Evolutionary conservation across 345 rosid genomes (phyloP), one percentile per base, ranked within the genome.

Genomic region (Murraya paniculata): DNA sequence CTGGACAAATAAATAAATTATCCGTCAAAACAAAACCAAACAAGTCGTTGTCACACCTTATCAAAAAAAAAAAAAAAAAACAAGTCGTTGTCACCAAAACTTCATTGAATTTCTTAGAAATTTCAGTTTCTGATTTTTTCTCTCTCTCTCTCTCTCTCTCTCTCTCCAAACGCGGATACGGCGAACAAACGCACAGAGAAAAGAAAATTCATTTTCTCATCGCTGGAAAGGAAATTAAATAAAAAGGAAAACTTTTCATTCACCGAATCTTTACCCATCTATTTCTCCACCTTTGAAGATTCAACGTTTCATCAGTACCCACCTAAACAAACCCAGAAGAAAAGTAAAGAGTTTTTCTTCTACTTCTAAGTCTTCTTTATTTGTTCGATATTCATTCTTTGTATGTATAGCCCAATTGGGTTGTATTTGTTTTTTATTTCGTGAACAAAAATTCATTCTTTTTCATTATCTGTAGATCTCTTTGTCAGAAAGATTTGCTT

Each of bases 101-200:
- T 35, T 22, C 74, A 65, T 77, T 64, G 74, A 77, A 77, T n/a
- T 77, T 68, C 59, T 27, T 53, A 5, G 57, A 53, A 53, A 53
- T 53, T n/a, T 61, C 18, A 3, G 13, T 11, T 8, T 22, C 39
- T 65, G 2, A 39, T 38, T 8, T n/a, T 22, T 0, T 64, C 3
- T n/a, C 3, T 39, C 45, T 3, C 33, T 3, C 33, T 31, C 3
- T 31, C 7, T 1, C 3, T 22, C 10, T 22, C 9, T 71, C 28
- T 36, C 74, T 28, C 45, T 33, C 76, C 11, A 56, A 61, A 80
- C 86, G 81, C 86, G 83, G 79, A 68, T 73, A 74, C 73, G 66
- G 75, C 61, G 59, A 71, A 77, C 41, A 28, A 62, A 56, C 48
- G 30, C 64, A 35, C 67, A 22, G 69, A 68, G 39, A 14, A 69